These are phyloP conservation scores for Salix koriyanagi DNA, from an alignment of 345 rosid genomes.

Conservation along the genomic window DNA sequence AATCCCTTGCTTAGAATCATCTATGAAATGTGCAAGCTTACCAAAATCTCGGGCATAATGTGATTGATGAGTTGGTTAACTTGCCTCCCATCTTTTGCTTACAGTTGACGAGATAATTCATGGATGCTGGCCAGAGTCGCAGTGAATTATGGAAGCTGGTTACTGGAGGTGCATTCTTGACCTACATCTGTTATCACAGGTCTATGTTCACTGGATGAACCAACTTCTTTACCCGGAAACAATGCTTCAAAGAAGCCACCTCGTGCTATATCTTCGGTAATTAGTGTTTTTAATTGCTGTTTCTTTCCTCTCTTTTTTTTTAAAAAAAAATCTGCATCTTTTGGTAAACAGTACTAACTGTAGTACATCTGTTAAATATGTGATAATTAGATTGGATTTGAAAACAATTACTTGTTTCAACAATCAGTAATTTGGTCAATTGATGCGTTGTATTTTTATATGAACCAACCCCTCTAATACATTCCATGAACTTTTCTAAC, in stretches of 20 bases:
- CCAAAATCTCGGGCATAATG: neutral
- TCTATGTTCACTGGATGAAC: neutral
- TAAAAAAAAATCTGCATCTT: neutral
- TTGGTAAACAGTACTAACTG: neutral
- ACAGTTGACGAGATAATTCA: neutral
- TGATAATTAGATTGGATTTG: neutral
- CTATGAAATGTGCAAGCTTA: neutral
- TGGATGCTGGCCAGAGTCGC: neutral
- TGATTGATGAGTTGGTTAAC: constrained; percentile 2
- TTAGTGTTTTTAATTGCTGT: neutral
- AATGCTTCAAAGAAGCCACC: neutral
- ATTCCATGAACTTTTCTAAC: neutral
- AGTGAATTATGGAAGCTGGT: neutral
- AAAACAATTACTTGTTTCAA: neutral
- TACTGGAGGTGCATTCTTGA: neutral
- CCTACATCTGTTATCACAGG: neutral
- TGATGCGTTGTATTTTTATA: neutral
- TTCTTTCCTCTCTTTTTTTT: neutral
- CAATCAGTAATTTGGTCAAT: neutral
- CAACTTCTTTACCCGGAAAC: neutral
- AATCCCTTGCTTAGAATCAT: constrained; percentile 55
- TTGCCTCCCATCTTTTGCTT: neutral
- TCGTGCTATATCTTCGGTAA: neutral
- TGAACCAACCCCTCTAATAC: constrained; percentile 22
- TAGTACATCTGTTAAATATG: neutral